Conservation (phyloP, 2,329 filamentous ascomycete genomes). For the Orbilia oligospora region DNA sequence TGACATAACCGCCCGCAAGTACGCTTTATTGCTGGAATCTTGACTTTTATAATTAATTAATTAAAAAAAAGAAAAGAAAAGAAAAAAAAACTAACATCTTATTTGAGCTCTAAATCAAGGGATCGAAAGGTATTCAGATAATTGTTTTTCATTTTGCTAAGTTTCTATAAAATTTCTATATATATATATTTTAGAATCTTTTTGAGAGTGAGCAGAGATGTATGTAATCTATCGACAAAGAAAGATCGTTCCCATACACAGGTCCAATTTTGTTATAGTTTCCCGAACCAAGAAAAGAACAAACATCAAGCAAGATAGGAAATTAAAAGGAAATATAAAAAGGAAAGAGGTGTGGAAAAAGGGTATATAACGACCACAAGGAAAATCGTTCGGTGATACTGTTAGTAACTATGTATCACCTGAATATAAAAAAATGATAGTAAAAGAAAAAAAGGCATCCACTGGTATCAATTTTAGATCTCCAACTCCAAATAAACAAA, state of each 20-base stretch:
- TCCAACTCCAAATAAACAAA: constrained; percentile 58
- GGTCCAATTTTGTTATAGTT: constrained; percentile 35
- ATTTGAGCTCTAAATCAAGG: neutral
- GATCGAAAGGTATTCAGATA: neutral
- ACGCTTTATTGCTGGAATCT: too few relatives aligned
- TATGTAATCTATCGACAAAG: constrained; percentile 59
- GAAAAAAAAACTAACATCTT: too few relatives aligned
- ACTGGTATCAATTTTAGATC: constrained; percentile 59
- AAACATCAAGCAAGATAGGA: constrained; percentile 24
- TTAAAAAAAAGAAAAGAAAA: too few relatives aligned
- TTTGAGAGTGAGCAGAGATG: constrained; percentile 60
- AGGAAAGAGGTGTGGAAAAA: constrained; percentile 11
- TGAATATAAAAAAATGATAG: constrained; percentile 1
- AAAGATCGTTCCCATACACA: constrained; percentile 52
- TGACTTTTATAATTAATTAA: too few relatives aligned
- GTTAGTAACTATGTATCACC: constrained; percentile 18
- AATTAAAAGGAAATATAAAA: constrained; percentile 45
- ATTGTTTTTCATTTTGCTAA: neutral
- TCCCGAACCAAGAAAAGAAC: constrained; percentile 19
- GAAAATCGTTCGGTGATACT: constrained; percentile 33
- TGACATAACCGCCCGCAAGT: too few relatives aligned
- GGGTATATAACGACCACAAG: constrained; percentile 54
- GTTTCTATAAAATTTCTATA: constrained; percentile 19
- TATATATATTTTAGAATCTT: constrained; percentile 52
- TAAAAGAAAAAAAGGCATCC: constrained; percentile 41